Evolutionary conservation across 331 rosid genomes (phyloP).

Genomic region (Prunus yedoensis): DNA sequence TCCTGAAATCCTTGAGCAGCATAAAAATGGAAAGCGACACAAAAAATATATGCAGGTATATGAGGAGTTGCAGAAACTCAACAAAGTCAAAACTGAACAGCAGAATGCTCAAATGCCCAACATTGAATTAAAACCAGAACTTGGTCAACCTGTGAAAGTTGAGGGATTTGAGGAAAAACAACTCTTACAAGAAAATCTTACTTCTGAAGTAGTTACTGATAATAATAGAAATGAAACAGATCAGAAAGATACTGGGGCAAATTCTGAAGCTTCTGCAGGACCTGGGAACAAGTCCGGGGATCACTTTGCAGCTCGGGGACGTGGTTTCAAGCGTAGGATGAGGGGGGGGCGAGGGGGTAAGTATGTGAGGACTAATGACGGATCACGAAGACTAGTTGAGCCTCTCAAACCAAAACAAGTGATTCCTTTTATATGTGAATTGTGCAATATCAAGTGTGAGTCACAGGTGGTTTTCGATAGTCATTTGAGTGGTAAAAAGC

Average conservation of each 20-base stretch:
- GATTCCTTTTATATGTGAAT: slow-evolving; percentile 49
- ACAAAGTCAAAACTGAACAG: slow-evolving; percentile 48
- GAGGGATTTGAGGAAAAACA: slow-evolving; percentile 40
- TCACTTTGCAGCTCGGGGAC: slow-evolving; percentile 46
- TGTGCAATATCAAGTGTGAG: slow-evolving; percentile 85
- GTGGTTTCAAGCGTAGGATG: slow-evolving; percentile 62
- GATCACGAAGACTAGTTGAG: slow-evolving; percentile 51
- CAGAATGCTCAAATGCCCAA: slow-evolving; percentile 45
- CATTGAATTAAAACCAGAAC: slow-evolving; percentile 46
- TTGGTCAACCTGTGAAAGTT: slow-evolving; percentile 39
- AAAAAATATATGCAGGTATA: slow-evolving; percentile 53
- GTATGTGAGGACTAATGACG: slow-evolving; percentile 46
- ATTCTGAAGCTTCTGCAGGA: slow-evolving; percentile 42
- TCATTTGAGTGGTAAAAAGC: slow-evolving; percentile 74
- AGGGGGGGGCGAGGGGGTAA: slow-evolving; percentile 61
- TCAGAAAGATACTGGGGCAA: slow-evolving; percentile 38
- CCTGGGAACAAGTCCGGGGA: slow-evolving; percentile 33
- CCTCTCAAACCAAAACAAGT: slow-evolving; percentile 50
- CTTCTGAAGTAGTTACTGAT: slow-evolving; percentile 37
- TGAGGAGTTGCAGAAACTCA: slow-evolving; percentile 60
- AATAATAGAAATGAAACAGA: slow-evolving; percentile 40
- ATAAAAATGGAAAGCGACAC: slow-evolving; percentile 76
- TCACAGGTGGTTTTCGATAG: slow-evolving; percentile 65
- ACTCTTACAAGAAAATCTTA: slow-evolving; percentile 27
- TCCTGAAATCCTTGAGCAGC: slow-evolving; percentile 74